Percentiles rank a stretch among this genome's conserved stretches.
phyloP scores from a whole-genome alignment of 345 rosid species.

The Heritiera fomes region DNA sequence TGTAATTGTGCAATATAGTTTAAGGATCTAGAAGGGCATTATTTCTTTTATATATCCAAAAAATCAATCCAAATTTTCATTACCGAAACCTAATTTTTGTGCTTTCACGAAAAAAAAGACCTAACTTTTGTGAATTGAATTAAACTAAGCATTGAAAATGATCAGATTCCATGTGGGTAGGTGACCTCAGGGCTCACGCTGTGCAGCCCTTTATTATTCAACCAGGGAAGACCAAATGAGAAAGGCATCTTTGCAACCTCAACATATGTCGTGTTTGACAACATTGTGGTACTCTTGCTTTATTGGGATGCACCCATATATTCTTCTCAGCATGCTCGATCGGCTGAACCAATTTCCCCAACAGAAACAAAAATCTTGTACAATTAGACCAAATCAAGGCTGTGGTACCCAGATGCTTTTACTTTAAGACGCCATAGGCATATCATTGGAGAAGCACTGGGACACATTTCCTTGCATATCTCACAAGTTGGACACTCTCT shows the following conservation, averaged over 20 bases:
- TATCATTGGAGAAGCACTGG: background rate
- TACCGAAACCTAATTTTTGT: background rate
- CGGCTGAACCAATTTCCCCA: background rate
- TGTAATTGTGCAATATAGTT: background rate
- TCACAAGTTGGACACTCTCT: background rate
- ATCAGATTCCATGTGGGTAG: background rate
- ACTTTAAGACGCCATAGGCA: background rate
- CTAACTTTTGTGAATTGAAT: background rate
- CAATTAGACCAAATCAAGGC: background rate
- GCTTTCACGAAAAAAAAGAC: background rate
- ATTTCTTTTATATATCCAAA: background rate
- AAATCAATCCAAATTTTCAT: background rate
- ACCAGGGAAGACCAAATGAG: background rate
- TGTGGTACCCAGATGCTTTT: background rate
- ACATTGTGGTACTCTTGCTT: background rate
- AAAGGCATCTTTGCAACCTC: background rate
- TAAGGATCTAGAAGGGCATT: background rate
- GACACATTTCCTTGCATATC: background rate
- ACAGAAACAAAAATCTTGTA: background rate
- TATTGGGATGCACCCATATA: background rate
- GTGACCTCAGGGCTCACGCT: background rate
- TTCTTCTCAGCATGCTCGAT: background rate
- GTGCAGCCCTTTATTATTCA: background rate
- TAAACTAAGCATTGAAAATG: background rate
- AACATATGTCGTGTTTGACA: background rate